A percentile compares a stretch with the other conserved stretches of the same genome.
Conservation (phyloP, 2,329 filamentous ascomycete genomes). For the Fusarium udum region DNA sequence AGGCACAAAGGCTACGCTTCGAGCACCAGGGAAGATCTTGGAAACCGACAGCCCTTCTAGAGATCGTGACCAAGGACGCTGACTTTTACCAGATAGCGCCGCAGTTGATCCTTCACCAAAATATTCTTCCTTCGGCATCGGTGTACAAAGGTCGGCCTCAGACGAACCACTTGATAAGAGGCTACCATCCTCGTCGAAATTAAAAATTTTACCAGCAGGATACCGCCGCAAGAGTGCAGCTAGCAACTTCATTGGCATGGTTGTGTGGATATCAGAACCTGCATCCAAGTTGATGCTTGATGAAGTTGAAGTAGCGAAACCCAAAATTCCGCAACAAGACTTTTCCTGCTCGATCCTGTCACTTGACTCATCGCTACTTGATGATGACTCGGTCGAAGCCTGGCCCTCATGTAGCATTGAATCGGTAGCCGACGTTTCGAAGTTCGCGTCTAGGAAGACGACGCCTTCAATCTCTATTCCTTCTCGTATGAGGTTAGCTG, state of each 20-base stretch:
- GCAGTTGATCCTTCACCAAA: neutral
- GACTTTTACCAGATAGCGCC: neutral
- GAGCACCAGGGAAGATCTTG: constrained; percentile 53
- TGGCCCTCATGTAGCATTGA: constrained; percentile 26
- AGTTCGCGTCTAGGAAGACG: constrained; percentile 47
- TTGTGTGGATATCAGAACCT: constrained; percentile 25
- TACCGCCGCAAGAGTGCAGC: constrained; percentile 55
- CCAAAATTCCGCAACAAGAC: constrained; percentile 49
- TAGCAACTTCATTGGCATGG: constrained; percentile 52
- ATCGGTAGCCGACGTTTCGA: constrained; percentile 27
- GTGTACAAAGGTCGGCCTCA: constrained; percentile 37
- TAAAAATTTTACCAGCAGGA: constrained; percentile 58
- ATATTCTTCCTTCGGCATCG: neutral
- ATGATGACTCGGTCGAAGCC: constrained; percentile 6
- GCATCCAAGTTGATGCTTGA: constrained; percentile 48
- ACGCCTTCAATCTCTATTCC: constrained; percentile 54
- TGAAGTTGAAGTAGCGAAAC: constrained; percentile 48
- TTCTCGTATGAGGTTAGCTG: constrained; percentile 55
- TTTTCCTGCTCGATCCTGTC: neutral
- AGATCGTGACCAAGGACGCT: constrained; percentile 3
- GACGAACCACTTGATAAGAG: constrained; percentile 47
- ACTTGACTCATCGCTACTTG: constrained; percentile 45
- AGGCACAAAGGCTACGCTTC: constrained; percentile 58
- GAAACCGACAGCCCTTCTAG: constrained; percentile 38
- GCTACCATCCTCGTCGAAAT: constrained; percentile 53